Conservation (phyloP, 371 early-diverging fungal species). For the Mortierella sp. region DNA sequence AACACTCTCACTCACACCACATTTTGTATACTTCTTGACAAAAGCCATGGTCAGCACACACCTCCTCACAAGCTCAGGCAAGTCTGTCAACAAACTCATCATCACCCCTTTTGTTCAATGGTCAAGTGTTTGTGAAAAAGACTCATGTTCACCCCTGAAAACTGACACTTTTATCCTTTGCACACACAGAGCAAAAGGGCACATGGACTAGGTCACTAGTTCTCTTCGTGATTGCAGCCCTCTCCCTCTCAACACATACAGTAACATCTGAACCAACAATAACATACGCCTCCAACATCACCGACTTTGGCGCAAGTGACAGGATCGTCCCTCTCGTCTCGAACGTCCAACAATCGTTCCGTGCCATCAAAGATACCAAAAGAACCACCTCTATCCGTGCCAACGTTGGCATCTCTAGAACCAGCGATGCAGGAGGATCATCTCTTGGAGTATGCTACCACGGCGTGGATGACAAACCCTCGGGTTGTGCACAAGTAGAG, state of each 20-base stretch:
- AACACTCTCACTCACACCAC: neutral
- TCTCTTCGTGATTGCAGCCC: neutral
- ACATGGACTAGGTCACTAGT: neutral
- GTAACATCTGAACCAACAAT: neutral
- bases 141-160: neutral
- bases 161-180: neutral
- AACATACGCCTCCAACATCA: neutral
- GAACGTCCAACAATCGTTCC: neutral
- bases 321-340: neutral
- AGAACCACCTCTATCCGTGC: constrained; percentile 3
- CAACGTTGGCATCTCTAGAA: neutral
- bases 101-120: neutral
- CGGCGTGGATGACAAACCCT: neutral
- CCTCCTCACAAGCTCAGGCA: neutral
- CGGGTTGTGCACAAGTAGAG: neutral
- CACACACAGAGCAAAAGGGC: neutral
- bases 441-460: constrained; percentile 3
- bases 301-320: neutral
- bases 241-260: neutral
- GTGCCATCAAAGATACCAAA: neutral
- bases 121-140: neutral
- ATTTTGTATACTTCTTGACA: neutral
- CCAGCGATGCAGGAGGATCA: neutral
- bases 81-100: neutral
- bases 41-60: neutral